Conservation (phyloP, 768 basidiomycete genomes). For the Cytidiella melzeri region DNA sequence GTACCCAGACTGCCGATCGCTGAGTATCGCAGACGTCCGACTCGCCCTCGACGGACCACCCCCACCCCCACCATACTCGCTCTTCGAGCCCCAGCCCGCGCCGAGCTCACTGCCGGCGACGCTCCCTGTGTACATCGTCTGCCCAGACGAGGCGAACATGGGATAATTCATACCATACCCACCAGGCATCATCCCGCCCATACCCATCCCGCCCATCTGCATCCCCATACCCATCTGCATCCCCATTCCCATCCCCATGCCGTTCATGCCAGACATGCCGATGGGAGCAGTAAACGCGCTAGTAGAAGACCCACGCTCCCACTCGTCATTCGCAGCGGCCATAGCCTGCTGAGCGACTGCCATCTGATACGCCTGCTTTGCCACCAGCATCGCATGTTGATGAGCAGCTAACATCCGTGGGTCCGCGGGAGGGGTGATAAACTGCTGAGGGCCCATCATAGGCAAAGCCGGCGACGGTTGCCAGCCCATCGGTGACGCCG, state of each 20-base stretch:
- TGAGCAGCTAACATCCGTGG: conserved; percentile 65
- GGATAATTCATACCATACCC: conserved; percentile 30
- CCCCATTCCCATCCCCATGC: conserved; percentile 35
- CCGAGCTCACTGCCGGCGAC: conserved; percentile 46
- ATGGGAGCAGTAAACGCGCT: conserved; percentile 41
- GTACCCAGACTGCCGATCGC: conserved; percentile 8
- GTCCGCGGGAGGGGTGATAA: conserved; percentile 40
- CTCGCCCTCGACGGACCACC: conserved; percentile 21
- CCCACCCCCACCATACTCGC: conserved; percentile 55
- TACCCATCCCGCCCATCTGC: conserved; percentile 16
- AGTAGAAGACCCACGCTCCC: conserved; percentile 73
- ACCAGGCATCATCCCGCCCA: conserved; percentile 21
- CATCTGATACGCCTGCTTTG: conserved; percentile 87
- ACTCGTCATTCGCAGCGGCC: conserved; percentile 84
- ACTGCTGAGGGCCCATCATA: conserved; percentile 31
- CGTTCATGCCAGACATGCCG: conserved; percentile 25
- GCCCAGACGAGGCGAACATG: conserved; percentile 47
- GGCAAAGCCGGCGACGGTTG: conserved; percentile 11
- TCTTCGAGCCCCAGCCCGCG: conserved; percentile 48
- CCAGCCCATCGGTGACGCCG: conserved; percentile 10
- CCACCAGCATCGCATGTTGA: conserved; percentile 81
- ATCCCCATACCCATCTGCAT: conserved; percentile 30
- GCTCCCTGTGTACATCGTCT: conserved; percentile 61
- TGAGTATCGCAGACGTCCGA: conserved; percentile 14
- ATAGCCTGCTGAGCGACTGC: conserved; percentile 89